A percentile compares a stretch with the other conserved stretches of the same genome.
phyloP scores from a whole-genome alignment of 2,329 filamentous ascomycete species.

The Aotearoamyces nothofagi region DNA sequence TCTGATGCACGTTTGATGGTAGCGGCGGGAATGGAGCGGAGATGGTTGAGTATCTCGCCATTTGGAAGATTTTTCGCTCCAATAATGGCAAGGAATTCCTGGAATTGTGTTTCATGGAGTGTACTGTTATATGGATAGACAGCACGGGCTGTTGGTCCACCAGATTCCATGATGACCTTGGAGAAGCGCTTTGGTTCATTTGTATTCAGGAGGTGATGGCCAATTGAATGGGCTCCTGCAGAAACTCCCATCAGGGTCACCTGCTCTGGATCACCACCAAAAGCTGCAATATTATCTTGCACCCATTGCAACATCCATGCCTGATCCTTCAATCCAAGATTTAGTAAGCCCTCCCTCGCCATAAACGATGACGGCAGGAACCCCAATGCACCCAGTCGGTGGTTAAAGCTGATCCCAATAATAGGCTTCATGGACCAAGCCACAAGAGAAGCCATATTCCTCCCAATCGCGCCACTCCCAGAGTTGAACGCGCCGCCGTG shows the following conservation, averaged over 20 bases:
- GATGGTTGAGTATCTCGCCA: constrained; percentile 32
- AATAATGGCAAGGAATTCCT: constrained; percentile 36
- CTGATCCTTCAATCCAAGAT: constrained; percentile 51
- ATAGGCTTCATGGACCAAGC: constrained; percentile 33
- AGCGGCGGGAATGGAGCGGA: constrained; percentile 28
- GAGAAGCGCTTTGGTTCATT: constrained; percentile 25
- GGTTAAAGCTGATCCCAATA: constrained; percentile 40
- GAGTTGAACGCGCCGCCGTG: constrained; percentile 51
- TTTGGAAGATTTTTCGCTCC: constrained; percentile 28
- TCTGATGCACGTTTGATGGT: constrained; percentile 26
- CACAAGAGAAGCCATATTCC: constrained; percentile 46
- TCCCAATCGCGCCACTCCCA: too few species aligned
- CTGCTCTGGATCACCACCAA: constrained; percentile 42
- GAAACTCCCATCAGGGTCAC: constrained; percentile 47
- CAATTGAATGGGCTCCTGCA: constrained; percentile 46
- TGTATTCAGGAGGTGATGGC: constrained; percentile 7
- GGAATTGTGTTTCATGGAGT: constrained; percentile 38
- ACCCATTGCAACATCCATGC: constrained; percentile 43
- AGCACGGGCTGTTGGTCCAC: constrained; percentile 36
- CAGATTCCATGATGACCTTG: constrained; percentile 41
- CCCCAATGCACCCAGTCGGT: constrained; percentile 49
- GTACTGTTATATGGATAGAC: constrained; percentile 37
- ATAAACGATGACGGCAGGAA: constrained; percentile 44
- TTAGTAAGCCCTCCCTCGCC: constrained; percentile 38
- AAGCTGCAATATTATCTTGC: constrained; percentile 37